Percentiles rank a stretch among this genome's conserved stretches.
phyloP scores from a whole-genome alignment of 2,329 filamentous ascomycete genomes.

The Fusarium robinianum region DNA sequence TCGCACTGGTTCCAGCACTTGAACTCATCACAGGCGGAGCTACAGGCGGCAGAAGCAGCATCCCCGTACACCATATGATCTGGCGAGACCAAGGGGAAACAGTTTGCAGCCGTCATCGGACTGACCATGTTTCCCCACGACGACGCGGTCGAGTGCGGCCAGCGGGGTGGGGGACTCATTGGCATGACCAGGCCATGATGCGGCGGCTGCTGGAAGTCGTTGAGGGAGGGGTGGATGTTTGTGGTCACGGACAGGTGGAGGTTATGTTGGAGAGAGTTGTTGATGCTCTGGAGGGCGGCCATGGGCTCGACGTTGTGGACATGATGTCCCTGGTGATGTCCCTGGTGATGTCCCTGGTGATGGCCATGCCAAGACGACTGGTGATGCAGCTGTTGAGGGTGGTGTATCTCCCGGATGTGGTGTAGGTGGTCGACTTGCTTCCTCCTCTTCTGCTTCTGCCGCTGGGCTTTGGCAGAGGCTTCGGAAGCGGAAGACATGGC shows the following conservation, averaged over 20 bases:
- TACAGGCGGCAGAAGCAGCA: slow-evolving; percentile 41
- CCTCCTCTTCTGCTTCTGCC: slow-evolving; percentile 20
- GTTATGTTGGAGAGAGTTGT: slow-evolving; percentile 24
- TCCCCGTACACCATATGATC: slow-evolving; percentile 36
- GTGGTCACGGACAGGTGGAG: slow-evolving; percentile 19
- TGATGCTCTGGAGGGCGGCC: slow-evolving; percentile 29
- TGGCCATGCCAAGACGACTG: slow-evolving; percentile 13
- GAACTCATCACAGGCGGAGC: slow-evolving; percentile 40
- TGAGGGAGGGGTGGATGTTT: slow-evolving; percentile 19
- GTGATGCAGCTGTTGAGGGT: slow-evolving; percentile 19
- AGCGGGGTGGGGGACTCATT: slow-evolving; percentile 6
- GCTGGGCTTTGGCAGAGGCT: slow-evolving; percentile 15
- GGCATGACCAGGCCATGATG: slow-evolving; percentile 17
- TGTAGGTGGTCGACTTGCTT: slow-evolving; percentile 20
- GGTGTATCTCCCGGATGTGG: slow-evolving; percentile 17
- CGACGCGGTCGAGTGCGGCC: slow-evolving; percentile 17
- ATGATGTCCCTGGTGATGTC: slow-evolving; percentile 18
- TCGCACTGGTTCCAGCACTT: slow-evolving; percentile 43
- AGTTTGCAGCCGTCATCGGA: slow-evolving; percentile 16
- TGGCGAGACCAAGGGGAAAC: slow-evolving; percentile 26
- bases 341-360: neutral
- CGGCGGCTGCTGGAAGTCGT: slow-evolving; percentile 22
- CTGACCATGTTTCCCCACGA: slow-evolving; percentile 26
- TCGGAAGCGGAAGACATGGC: slow-evolving; percentile 15
- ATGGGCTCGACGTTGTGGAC: slow-evolving; percentile 28